These are phyloP conservation scores for Suillus clintonianus DNA, from an alignment of 768 basidiomycete species.

Conservation along the genomic window DNA sequence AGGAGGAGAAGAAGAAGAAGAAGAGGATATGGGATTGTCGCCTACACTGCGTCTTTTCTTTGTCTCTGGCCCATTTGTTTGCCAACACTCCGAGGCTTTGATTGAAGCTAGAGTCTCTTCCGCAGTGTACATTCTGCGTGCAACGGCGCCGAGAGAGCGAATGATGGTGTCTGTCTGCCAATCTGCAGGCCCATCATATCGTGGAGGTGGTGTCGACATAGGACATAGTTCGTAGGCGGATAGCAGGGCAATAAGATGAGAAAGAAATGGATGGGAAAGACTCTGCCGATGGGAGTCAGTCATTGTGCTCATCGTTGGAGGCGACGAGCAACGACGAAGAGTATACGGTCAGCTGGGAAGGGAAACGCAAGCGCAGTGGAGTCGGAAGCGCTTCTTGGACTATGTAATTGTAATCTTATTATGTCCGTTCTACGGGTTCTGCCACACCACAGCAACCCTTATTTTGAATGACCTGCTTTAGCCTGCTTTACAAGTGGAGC, in stretches of 20 bases:
- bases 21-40: conserved; percentile 35
- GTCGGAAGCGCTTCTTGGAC: conserved; percentile 1
- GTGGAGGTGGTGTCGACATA: conserved; percentile 49
- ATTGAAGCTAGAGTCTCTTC: conserved; percentile 47
- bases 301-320: conserved; percentile 37
- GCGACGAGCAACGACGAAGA: conserved; percentile 13
- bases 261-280: conserved; percentile 42
- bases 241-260: conserved; percentile 58
- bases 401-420: conserved; percentile 8
- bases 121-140: conserved; percentile 56
- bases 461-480: background rate
- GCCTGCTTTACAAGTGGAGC: background rate
- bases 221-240: conserved; percentile 62
- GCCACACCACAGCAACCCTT: conserved; percentile 4
- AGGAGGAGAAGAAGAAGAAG: conserved; percentile 16
- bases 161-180: conserved; percentile 62
- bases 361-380: background rate
- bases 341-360: background rate
- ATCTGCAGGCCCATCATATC: conserved; percentile 56
- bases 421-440: background rate
- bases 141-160: conserved; percentile 50
- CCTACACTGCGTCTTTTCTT: conserved; percentile 48
- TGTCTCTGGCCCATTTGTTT: conserved; percentile 38
- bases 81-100: conserved; percentile 38
- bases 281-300: conserved; percentile 18